phyloP scores from a whole-genome alignment of 164 flowering plant genomes.

The Nymphaea colorata region DNA sequence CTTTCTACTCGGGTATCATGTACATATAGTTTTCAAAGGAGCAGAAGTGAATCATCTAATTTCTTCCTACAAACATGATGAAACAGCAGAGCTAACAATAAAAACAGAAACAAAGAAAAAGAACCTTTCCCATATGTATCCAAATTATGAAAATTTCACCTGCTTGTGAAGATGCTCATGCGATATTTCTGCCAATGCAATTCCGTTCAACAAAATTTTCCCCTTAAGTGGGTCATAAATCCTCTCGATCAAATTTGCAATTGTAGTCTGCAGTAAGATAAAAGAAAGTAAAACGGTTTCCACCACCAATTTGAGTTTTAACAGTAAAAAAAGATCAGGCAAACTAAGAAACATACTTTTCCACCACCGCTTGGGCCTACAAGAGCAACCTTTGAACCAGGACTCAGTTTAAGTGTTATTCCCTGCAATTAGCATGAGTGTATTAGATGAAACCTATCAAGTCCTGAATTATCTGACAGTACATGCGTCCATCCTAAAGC shows the following conservation, averaged over 20 bases:
- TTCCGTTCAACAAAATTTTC: conserved; percentile 66
- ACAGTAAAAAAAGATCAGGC: not conserved
- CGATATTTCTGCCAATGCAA: conserved; percentile 72
- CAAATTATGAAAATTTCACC: conserved; percentile 27
- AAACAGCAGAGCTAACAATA: conserved; percentile 30
- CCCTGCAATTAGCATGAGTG: conserved; percentile 34
- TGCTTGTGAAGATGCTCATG: conserved; percentile 80
- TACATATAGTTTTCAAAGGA: too few relatives aligned
- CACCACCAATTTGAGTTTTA: too few relatives aligned
- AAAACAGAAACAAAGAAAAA: conserved; percentile 61
- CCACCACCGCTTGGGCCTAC: conserved; percentile 99
- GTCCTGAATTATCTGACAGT: not conserved
- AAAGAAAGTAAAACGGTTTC: too few relatives aligned
- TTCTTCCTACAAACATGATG: too few relatives aligned
- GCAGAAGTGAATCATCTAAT: too few relatives aligned
- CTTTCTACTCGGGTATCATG: too few relatives aligned
- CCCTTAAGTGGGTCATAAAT: conserved; percentile 91
- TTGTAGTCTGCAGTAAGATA: conserved; percentile 57
- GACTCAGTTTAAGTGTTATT: conserved; percentile 52
- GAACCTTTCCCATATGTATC: too few relatives aligned
- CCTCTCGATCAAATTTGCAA: conserved; percentile 89
- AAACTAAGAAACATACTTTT: conserved; percentile 13
- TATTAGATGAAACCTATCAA: not conserved
- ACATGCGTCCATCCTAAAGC: not conserved
- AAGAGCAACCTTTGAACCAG: conserved; percentile 94